Evolutionary conservation across 345 rosid genomes (phyloP).

Genomic region (Moricandia moricandioides): DNA sequence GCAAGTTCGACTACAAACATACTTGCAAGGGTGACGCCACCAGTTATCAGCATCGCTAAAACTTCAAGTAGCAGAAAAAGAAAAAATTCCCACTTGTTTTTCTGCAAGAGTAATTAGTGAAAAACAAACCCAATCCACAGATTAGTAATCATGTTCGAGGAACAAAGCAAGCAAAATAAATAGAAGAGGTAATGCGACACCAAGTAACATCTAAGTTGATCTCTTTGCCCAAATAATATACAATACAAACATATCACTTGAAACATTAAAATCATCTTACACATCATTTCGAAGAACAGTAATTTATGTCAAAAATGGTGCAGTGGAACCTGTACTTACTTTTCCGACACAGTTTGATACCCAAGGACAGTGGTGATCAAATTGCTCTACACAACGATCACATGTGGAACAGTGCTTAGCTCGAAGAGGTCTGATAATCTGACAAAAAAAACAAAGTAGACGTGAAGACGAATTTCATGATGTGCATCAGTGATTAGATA

Average conservation of each 20-base stretch:
- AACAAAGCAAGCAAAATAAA: conserved; percentile 37
- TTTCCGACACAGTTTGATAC: conserved; percentile 97
- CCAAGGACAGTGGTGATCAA: conserved; percentile 99
- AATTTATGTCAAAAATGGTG: background rate
- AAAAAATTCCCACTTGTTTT: conserved; percentile 96
- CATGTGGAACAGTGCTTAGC: conserved; percentile 97
- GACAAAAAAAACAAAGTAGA: conserved; percentile 15
- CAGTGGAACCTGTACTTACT: conserved; percentile 44
- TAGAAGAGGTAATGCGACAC: background rate
- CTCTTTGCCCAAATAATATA: background rate
- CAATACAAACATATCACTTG: background rate
- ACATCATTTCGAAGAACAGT: background rate
- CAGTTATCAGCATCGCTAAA: conserved; percentile 84
- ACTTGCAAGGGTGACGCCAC: conserved; percentile 81
- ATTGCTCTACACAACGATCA: conserved; percentile 93
- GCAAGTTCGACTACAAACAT: conserved; percentile 37
- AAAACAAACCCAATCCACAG: conserved; percentile 2
- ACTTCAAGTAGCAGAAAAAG: conserved; percentile 82
- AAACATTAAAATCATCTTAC: background rate
- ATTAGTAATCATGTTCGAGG: conserved; percentile 28
- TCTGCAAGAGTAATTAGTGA: conserved; percentile 48
- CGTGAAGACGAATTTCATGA: conserved; percentile 14
- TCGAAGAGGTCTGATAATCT: conserved; percentile 97
- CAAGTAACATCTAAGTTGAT: conserved; percentile 1
- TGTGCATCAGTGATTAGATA: background rate